A percentile compares a stretch with the other conserved stretches of the same genome.
These are phyloP conservation scores for Aspergillus ochraceoroseus DNA, from an alignment of 2,329 filamentous ascomycete species.

Conservation along the genomic window DNA sequence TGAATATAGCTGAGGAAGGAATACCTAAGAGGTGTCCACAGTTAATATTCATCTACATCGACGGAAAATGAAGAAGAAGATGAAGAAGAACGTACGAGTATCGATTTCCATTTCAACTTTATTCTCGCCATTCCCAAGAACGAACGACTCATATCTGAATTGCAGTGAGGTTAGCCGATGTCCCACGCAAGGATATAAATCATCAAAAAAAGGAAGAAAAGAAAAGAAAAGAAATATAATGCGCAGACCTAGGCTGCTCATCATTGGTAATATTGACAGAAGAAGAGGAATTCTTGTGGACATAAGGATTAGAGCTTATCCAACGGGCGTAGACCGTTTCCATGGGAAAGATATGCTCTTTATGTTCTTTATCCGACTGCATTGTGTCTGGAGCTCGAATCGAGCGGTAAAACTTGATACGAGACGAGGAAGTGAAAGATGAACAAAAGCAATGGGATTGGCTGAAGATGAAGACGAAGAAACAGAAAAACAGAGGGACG, in stretches of 20 bases:
- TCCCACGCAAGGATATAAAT: not conserved
- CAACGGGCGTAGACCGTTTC: slow-evolving; percentile 22
- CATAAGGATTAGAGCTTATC: slow-evolving; percentile 7
- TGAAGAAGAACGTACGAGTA: slow-evolving; percentile 76
- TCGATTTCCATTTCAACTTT: slow-evolving; percentile 87
- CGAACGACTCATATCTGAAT: slow-evolving; percentile 83
- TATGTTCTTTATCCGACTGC: slow-evolving; percentile 9
- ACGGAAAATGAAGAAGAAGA: too few species aligned
- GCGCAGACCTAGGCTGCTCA: slow-evolving; percentile 22
- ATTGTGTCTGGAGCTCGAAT: slow-evolving; percentile 4
- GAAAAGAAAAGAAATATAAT: slow-evolving; percentile 1
- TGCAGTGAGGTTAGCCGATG: too few species aligned
- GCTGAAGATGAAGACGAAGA: too few species aligned
- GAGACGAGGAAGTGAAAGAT: not conserved
- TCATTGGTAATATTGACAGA: slow-evolving; percentile 21
- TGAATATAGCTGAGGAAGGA: slow-evolving; percentile 91
- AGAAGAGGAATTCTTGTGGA: slow-evolving; percentile 21
- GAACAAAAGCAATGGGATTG: not conserved
- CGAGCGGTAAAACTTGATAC: not conserved
- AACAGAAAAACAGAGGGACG: not conserved
- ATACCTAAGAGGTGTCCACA: slow-evolving; percentile 56
- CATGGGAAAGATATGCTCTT: slow-evolving; percentile 18
- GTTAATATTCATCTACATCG: not conserved
- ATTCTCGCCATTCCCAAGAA: slow-evolving; percentile 82
- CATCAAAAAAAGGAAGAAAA: slow-evolving; percentile 2